Base-by-base conservation (phyloP, 1,139 yeast genomes). In the Zygotorulaspora mrakii region DNA sequence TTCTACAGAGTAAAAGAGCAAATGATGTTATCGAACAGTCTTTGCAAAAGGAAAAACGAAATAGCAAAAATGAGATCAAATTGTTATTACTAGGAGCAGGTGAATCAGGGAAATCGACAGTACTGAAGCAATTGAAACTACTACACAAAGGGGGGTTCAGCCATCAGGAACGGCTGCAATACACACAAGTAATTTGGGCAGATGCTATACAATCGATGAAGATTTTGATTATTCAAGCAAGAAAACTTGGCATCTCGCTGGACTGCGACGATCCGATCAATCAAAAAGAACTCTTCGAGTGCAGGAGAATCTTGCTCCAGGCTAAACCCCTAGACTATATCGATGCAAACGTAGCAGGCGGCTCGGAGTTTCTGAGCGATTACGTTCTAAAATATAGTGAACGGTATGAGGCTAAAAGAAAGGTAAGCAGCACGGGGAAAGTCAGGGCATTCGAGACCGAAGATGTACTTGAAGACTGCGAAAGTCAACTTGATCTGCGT, bases 51-150 rank as follows among this genome's bases (percentile, higher is more conserved):
- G 76, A 74, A 44, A 73, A 73, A 49, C 76, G 73, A 47, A 67
- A 69, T 43, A 77, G 69, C 34, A 70, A 65, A 47, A 73, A 68
- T 48, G 82, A 74, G 52, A 73, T 80, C 39, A 83, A 82, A 58
- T 68, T 89, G 44, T 65, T 89, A 34, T 66, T 88, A 13, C 66
- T 88, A 20, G 98, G 98, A 17, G 89, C 97, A 0, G 98, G 98
- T 5, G 99, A 91, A 64, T 80, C 91, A 40, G 98, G 99, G 5
- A 91, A 91, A 61, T 85, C 95, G 2, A 91, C 99, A 0, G 95
- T 91, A n/a, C 68, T 91, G 47, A 94, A 91, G 62, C 98, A 94
- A 61, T 76, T 91, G 77, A 77, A 84, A 53, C 68, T 91, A 22
- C 64, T 88, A 37, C 97, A 91, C 62, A 85, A 87, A 48, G 82